Percentiles rank a stretch among this genome's conserved stretches.
Evolutionary conservation across 805 yeast genomes (phyloP).

Genomic region (Candida sonorensis): DNA sequence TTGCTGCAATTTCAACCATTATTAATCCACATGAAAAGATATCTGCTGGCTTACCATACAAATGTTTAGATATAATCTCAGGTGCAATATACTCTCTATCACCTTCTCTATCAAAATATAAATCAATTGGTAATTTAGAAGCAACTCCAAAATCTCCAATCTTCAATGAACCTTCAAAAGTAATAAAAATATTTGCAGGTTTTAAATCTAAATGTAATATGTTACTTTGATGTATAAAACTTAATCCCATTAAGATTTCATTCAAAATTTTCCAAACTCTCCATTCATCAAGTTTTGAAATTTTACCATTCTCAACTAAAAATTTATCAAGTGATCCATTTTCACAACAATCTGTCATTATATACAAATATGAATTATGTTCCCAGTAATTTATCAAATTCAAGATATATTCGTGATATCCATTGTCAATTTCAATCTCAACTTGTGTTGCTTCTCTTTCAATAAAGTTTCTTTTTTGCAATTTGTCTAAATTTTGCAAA

Average conservation of each 20-base stretch:
- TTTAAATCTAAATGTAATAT: slow-evolving; percentile 86
- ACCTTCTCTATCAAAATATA: slow-evolving; percentile 85
- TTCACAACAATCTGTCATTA: slow-evolving; percentile 93
- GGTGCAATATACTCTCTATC: slow-evolving; percentile 98
- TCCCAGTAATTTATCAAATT: slow-evolving; percentile 86
- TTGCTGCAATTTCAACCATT: slow-evolving; percentile 93
- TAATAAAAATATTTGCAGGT: slow-evolving; percentile 90
- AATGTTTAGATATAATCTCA: slow-evolving; percentile 76
- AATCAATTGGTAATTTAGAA: slow-evolving; percentile 65
- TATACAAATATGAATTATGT: slow-evolving; percentile 63
- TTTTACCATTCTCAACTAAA: slow-evolving; percentile 66
- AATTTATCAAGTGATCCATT: slow-evolving; percentile 82
- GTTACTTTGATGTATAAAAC: slow-evolving; percentile 69
- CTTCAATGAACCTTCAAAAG: slow-evolving; percentile 90
- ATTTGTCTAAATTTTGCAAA: too few species aligned
- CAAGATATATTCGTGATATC: slow-evolving; percentile 73
- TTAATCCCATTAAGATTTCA: slow-evolving; percentile 73
- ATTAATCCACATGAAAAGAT: slow-evolving; percentile 91
- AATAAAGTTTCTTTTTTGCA: too few species aligned
- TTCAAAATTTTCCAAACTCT: slow-evolving; percentile 94
- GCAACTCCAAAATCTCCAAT: slow-evolving; percentile 98
- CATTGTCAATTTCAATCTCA: slow-evolving; percentile 22
- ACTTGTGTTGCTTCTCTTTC: too few species aligned
- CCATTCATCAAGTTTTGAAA: slow-evolving; percentile 86
- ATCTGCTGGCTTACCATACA: slow-evolving; percentile 88